Percentiles rank a stretch among this genome's conserved stretches.
phyloP scores from a whole-genome alignment of 1,284 basidiomycete genomes.

The Apiotrichum brassicae region DNA sequence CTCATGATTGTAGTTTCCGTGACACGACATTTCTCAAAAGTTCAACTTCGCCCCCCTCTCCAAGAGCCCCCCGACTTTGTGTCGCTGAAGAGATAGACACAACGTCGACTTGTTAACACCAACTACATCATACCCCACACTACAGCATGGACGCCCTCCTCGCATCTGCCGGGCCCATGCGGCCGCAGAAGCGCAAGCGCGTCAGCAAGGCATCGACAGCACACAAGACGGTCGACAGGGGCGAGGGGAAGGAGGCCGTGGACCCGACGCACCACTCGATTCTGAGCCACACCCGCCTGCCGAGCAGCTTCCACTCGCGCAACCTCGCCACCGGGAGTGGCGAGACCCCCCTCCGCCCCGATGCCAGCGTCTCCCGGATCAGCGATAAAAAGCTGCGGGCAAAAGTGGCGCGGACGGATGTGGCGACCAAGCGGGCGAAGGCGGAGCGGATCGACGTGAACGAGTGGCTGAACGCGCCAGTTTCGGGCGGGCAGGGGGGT shows the following conservation, averaged over 20 bases:
- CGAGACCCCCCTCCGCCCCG: conserved; percentile 22
- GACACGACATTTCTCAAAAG: background rate
- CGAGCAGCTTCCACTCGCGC: conserved; percentile 33
- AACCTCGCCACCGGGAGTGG: conserved; percentile 30
- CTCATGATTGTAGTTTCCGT: too few relatives aligned
- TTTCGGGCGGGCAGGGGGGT: conserved; percentile 35
- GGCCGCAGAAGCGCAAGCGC: conserved; percentile 37
- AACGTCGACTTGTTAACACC: too few relatives aligned
- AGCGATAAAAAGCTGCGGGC: conserved; percentile 68
- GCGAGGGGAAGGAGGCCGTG: conserved; percentile 34
- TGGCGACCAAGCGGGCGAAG: conserved; percentile 37
- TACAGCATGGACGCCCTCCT: conserved; percentile 61
- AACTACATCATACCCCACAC: background rate
- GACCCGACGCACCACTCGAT: conserved; percentile 61
- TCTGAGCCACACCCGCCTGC: conserved; percentile 35
- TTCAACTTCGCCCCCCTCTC: too few relatives aligned
- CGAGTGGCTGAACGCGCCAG: conserved; percentile 40
- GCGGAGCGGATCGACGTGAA: conserved; percentile 43
- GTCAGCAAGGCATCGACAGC: conserved; percentile 11
- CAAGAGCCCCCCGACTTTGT: too few relatives aligned
- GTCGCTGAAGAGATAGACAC: too few relatives aligned
- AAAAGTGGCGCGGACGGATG: conserved; percentile 58
- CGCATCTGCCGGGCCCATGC: conserved; percentile 60
- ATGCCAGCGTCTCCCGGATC: conserved; percentile 47
- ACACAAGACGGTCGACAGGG: conserved; percentile 40